Base-by-base conservation (phyloP, 306 rosid species). In the Gastrolobium villosum region DNA sequence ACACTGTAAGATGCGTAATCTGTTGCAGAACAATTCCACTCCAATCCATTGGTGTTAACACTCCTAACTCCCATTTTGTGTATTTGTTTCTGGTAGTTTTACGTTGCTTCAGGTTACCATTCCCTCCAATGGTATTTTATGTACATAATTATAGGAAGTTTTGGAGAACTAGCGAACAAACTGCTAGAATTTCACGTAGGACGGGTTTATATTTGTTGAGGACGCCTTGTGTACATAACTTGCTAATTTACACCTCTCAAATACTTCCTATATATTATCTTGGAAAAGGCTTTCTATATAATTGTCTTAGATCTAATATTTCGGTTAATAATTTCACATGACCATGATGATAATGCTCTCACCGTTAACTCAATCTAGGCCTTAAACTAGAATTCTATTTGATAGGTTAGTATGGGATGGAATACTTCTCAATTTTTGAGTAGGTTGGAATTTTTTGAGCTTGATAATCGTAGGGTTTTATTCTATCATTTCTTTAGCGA, bases 31-130 rank as follows among this genome's bases (percentile, higher is more conserved):
- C 63, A 43, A 54, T 32, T 3, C 2, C 26, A 73, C 85, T 20
- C 80, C 78, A 1, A 59, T 82, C 71, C 79, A 45, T 30, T 82
- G 78, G 83, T 79, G 55, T 37, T 80, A 53, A 28, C 54, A 40
- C 43, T 11, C 55, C 20, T 14, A 45, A 41, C 45, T 36, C 60
- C 53, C 7, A 4, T 10, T 46, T 71, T n/a, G 10, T 52, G 54
- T 65, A n/a, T 20, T 14, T 14, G 34, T 54, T 77, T 76, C 6
- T 53, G 65, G 80, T 64, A 64, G 53, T 72, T 31, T 35, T 70
- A 36, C 0, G 37, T 26, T 9, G 10, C 31, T 40, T 37, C n/a
- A 56, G 66, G 28, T 53, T 49, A 15, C n/a, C 52, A 32, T 54
- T 50, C 14, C 60, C 26, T 77, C 28, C 35, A 34, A 49, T 67